Evolutionary conservation across 768 basidiomycete species (phyloP).

Genomic region (Roridomyces roridus): DNA sequence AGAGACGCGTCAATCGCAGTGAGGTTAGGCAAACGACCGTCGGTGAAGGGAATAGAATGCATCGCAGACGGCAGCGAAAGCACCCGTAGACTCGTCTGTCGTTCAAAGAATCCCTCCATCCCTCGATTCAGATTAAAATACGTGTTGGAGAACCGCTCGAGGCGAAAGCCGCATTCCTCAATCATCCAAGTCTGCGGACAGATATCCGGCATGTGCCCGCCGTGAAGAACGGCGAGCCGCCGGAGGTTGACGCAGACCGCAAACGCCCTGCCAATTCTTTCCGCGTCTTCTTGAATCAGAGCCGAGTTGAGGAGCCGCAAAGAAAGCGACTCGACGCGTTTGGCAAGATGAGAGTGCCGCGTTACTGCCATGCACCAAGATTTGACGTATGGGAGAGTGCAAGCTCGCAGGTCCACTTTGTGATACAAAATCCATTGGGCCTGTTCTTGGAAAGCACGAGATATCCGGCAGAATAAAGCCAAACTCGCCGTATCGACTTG

Average conservation of each 20-base stretch:
- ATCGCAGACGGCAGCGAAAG: neutral
- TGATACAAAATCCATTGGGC: slow-evolving; percentile 6
- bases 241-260: neutral
- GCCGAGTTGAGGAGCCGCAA: neutral
- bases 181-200: neutral
- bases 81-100: neutral
- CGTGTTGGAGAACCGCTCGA: neutral
- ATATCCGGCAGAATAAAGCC: neutral
- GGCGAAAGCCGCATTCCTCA: neutral
- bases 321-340: neutral
- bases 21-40: too few relatives aligned
- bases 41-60: too few relatives aligned
- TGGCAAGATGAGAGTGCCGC: slow-evolving; percentile 2
- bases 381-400: neutral
- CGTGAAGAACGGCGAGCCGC: neutral
- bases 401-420: neutral
- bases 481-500: neutral
- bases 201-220: neutral
- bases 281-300: neutral
- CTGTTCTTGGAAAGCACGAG: neutral
- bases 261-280: neutral
- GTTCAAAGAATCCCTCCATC: too few relatives aligned
- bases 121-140: neutral
- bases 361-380: slow-evolving; percentile 7
- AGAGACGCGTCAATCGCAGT: too few relatives aligned